Base-by-base conservation (phyloP, 805 yeast genomes). In the Candida quercuum region DNA sequence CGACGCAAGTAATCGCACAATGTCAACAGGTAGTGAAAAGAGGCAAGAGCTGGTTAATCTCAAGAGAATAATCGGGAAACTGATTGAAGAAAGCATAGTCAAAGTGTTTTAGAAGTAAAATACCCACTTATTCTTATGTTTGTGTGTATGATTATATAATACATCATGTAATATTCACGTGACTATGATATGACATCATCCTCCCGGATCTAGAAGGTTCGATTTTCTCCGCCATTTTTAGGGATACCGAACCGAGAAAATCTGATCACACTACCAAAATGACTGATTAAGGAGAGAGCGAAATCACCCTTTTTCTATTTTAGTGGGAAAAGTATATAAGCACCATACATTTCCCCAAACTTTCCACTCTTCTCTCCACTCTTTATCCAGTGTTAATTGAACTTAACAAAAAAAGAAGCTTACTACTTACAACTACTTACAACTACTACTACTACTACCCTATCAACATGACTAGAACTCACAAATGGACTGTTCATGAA, bases 401-500 rank as follows among this genome's bases (percentile, higher is more conserved):
- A n/a, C n/a, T n/a, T n/a, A n/a, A n/a, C n/a, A n/a, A n/a, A n/a
- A n/a, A n/a, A n/a, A n/a, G n/a, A n/a, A n/a, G n/a, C n/a, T n/a
- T n/a, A n/a, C n/a, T n/a, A n/a, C n/a, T 13, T 11, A 24, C 10
- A 24, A 13, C 27, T 6, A 12, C 8, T 24, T 24, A 10, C 10
- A 24, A 24, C 14, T 10, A 8, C 14, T 11, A 10, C 27, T 10
- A 14, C 27, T 24, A 24, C 10, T 24, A 24, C 27, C 14, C 25
- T 18, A 33, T 16, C 6, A 33, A 23, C 37, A 82, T 83, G 93
- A 72, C 88, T 38, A 81, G 87, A 79, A 83, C 91, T 33, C 73
- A 75, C 61, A 83, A 81, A 65, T 82, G 87, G 86, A 74, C 81
- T 19, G 38, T 59, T 20, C 82, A 78, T 54, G 87, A 81, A 61